Evolutionary conservation across 2,329 filamentous ascomycete genomes (phyloP).

Genomic region (Pseudogymnoascus sp.): DNA sequence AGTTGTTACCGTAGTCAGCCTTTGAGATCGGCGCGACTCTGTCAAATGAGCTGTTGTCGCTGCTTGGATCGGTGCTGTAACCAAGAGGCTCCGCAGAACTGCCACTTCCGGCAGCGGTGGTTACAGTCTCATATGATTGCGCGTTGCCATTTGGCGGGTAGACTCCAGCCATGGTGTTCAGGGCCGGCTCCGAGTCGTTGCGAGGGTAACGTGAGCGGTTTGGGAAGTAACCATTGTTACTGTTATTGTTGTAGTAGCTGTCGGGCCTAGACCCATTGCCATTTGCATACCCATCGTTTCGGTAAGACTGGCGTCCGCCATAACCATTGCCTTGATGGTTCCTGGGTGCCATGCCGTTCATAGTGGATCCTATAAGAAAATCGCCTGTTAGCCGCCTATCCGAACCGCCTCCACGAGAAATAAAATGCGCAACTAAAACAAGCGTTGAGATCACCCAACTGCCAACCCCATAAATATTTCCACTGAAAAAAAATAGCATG

Average conservation of each 20-base stretch:
- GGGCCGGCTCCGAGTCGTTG: constrained; percentile 27
- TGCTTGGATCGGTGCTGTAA: constrained; percentile 80
- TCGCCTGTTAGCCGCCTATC: constrained; percentile 12
- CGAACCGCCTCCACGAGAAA: not conserved
- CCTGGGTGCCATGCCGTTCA: constrained; percentile 24
- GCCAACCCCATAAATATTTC: not conserved
- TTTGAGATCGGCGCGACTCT: constrained; percentile 53
- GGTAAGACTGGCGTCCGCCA: constrained; percentile 27
- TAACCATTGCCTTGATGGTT: constrained; percentile 27
- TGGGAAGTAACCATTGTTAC: constrained; percentile 26
- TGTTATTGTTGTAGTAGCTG: constrained; percentile 33
- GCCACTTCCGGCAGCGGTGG: constrained; percentile 66
- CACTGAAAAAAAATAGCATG: not conserved
- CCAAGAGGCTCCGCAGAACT: constrained; percentile 66
- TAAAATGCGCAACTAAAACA: constrained; percentile 9
- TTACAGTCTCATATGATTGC: constrained; percentile 75
- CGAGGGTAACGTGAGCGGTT: constrained; percentile 28
- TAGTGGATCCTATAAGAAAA: constrained; percentile 24
- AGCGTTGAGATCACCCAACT: not conserved
- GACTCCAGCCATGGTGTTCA: constrained; percentile 22
- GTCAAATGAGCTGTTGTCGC: constrained; percentile 87
- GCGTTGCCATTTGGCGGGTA: constrained; percentile 25
- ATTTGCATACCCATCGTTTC: constrained; percentile 18
- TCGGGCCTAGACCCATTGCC: constrained; percentile 33
- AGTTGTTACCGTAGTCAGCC: constrained; percentile 49